Evolutionary conservation across 768 basidiomycete species (phyloP).

Genomic region (Chlorophyllum brunneum): DNA sequence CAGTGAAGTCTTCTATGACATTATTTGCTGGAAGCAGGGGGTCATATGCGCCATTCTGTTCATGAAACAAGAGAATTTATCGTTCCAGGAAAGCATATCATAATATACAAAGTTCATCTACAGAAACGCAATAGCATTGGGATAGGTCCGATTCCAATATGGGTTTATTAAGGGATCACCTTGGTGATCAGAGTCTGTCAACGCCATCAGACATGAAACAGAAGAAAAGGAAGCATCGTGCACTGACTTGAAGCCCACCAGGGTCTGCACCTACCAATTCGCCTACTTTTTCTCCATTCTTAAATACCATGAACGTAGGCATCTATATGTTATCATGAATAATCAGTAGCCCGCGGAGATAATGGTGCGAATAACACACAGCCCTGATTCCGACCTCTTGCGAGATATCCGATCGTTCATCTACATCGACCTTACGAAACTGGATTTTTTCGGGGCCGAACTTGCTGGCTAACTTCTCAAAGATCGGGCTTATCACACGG

Average conservation of each 20-base stretch:
- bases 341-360: not conserved
- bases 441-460: constrained; percentile 37
- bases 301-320: constrained; percentile 38
- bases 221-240: no score
- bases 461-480: constrained; percentile 46
- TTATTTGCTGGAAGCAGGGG: no score
- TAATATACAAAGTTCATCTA: no score
- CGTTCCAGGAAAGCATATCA: no score
- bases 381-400: constrained; percentile 60
- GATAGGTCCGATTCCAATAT: no score
- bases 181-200: no score
- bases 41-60: no score
- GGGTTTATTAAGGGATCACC: no score
- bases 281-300: constrained; percentile 29
- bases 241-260: constrained; percentile 33
- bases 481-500: constrained; percentile 59
- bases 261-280: constrained; percentile 49
- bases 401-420: constrained; percentile 47
- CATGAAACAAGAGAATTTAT: no score
- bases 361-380: constrained; percentile 33
- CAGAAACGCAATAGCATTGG: no score
- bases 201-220: no score
- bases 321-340: constrained; percentile 24
- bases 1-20: no score
- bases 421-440: constrained; percentile 79